Evolutionary conservation across 805 yeast genomes (phyloP).

Genomic region (Candida chilensis): DNA sequence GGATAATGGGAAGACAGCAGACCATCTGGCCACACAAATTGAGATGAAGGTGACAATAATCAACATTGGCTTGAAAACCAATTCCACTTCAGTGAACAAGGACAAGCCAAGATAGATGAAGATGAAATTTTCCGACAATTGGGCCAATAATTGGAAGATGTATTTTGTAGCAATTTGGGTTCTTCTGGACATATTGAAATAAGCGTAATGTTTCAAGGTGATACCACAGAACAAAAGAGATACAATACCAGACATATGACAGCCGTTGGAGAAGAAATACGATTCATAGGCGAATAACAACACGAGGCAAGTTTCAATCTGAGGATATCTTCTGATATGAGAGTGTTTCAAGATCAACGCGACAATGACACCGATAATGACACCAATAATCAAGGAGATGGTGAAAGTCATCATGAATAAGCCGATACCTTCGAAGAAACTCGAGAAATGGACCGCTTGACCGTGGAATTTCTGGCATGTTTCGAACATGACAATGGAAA

Average conservation of each 20-base stretch:
- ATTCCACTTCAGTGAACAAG: constrained; percentile 89
- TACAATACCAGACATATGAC: constrained; percentile 98
- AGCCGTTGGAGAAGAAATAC: constrained; percentile 95
- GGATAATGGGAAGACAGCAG: constrained; percentile 93
- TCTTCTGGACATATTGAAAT: constrained; percentile 93
- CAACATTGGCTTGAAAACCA: constrained; percentile 87
- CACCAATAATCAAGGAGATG: constrained; percentile 83
- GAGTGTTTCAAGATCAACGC: constrained; percentile 89
- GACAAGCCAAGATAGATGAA: constrained; percentile 93
- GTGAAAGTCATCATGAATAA: constrained; percentile 90
- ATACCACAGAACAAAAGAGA: constrained; percentile 93
- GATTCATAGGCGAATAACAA: constrained; percentile 89
- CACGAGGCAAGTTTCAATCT: constrained; percentile 91
- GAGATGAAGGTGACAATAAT: constrained; percentile 86
- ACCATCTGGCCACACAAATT: constrained; percentile 93
- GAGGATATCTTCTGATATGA: constrained; percentile 90
- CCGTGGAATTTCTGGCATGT: constrained; percentile 96
- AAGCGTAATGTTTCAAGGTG: constrained; percentile 93
- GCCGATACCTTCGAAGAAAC: constrained; percentile 90
- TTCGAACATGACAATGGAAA: constrained; percentile 97
- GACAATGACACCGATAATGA: constrained; percentile 77
- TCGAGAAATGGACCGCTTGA: constrained; percentile 56
- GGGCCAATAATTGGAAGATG: constrained; percentile 89
- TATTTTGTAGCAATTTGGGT: constrained; percentile 95
- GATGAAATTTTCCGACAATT: constrained; percentile 92